Base-by-base conservation (phyloP, 768 basidiomycete species). In the Antrodiella citrinella region DNA sequence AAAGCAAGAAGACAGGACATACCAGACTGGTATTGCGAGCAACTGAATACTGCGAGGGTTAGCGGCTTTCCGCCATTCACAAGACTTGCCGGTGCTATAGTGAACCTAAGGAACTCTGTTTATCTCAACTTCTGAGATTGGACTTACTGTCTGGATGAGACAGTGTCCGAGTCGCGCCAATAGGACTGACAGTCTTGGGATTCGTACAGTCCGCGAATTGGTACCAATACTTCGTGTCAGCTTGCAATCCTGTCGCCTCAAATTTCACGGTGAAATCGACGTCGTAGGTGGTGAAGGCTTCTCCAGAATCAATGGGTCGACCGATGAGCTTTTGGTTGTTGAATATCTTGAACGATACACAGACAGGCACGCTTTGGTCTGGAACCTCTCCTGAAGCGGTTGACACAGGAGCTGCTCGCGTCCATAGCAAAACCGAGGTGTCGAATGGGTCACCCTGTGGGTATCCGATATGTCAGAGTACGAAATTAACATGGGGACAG, bases 211-310 rank as follows among this genome's bases (percentile, higher is more conserved):
- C 78, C 3, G 70, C 65, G 51, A 80, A 81, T 41, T 72, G 69
- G 62, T 71, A 81, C 58, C 71, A 79, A 57, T 80, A 83, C 47
- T 69, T 68, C 0, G 74, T 76, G 54, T 79, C 78, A 0, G 80
- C 68, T 39, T 67, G 55, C 45, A 82, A 60, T 2, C 69, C 68
- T 0, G 64, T 70, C 1, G 79, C 78, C 54, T 82, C 80, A 15
- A 82, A 74, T 60, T 81, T 81, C 54, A 79, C 69, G 0, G 80
- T 80, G 60, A 70, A 80, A 57, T 80, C 78, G 35, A 81, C 75
- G 49, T 83, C 80, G 48, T 75, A 74, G 48, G 57, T 72, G 0
- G 78, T 78, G 61, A 77, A 79, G 0, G 74, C 78, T 51, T 77
- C 65, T 11, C 73, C 77, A 7, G 69, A 66, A 51, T 74, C 67